Conservation (phyloP, 805 yeast genomes). For the Debaryomyces castellii region DNA sequence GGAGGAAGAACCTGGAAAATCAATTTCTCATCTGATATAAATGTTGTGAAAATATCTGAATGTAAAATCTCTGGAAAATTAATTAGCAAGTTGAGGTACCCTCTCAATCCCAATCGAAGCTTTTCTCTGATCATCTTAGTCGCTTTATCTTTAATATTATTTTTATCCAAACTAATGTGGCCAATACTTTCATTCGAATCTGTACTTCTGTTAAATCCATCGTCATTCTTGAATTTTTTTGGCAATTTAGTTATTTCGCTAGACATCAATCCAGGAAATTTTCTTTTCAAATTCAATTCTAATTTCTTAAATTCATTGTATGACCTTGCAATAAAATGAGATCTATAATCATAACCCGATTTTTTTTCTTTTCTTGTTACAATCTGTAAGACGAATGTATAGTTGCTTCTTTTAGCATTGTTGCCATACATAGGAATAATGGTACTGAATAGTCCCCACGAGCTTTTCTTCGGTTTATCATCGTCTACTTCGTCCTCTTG, state of each 20-base stretch:
- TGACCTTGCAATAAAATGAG: conserved; percentile 55
- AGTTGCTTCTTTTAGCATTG: conserved; percentile 24
- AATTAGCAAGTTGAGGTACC: conserved; percentile 59
- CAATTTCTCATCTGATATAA: conserved; percentile 42
- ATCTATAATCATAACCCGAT: conserved; percentile 12
- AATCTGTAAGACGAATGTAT: conserved; percentile 51
- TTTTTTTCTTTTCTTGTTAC: conserved; percentile 21
- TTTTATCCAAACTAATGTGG: not conserved
- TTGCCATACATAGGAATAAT: conserved; percentile 2
- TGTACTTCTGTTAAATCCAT: conserved; percentile 18
- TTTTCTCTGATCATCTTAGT: conserved; percentile 61
- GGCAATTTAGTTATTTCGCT: conserved; percentile 62
- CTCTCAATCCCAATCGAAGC: conserved; percentile 73
- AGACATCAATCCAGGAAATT: conserved; percentile 61
- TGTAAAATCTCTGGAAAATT: conserved; percentile 55
- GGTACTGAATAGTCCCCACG: conserved; percentile 17
- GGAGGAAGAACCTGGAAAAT: conserved; percentile 33
- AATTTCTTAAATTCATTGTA: conserved; percentile 69
- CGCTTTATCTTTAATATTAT: not conserved
- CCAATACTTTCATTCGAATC: conserved; percentile 10
- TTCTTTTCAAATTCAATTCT: conserved; percentile 48
- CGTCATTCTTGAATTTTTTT: conserved; percentile 44
- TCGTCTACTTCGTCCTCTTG: conserved; percentile 1
- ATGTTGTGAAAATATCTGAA: conserved; percentile 51
- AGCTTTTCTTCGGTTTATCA: not conserved